phyloP scores from a whole-genome alignment of 2,329 filamentous ascomycete genomes.

The Bipolaris cookei region DNA sequence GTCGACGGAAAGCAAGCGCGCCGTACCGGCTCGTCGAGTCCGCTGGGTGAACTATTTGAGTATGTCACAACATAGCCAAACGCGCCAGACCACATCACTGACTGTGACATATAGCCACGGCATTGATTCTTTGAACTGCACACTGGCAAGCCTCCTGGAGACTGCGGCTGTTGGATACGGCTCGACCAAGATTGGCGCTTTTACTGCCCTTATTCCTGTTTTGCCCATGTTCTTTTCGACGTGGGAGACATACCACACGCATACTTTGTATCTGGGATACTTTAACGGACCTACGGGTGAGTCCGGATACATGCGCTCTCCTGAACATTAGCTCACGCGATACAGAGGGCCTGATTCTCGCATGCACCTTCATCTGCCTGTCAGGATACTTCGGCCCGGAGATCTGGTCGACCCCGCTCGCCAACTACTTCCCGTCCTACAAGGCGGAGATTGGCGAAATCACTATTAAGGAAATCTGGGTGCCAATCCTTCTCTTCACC shows the following conservation, averaged over 20 bases:
- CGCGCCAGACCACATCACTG: slow-evolving; percentile 33
- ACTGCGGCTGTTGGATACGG: slow-evolving; percentile 93
- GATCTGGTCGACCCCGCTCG: slow-evolving; percentile 81
- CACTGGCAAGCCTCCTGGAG: slow-evolving; percentile 86
- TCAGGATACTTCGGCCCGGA: slow-evolving; percentile 87
- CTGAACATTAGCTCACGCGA: slow-evolving; percentile 18
- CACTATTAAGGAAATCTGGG: slow-evolving; percentile 88
- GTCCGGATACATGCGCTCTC: not conserved
- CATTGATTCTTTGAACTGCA: slow-evolving; percentile 98
- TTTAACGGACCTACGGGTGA: slow-evolving; percentile 88
- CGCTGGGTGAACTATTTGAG: slow-evolving; percentile 95
- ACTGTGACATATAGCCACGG: slow-evolving; percentile 67
- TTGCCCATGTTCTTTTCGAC: slow-evolving; percentile 99
- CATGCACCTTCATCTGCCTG: slow-evolving; percentile 81
- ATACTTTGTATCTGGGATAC: slow-evolving; percentile 93
- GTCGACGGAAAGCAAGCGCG: slow-evolving; percentile 97
- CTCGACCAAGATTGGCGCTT: slow-evolving; percentile 80
- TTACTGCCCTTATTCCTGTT: slow-evolving; percentile 89
- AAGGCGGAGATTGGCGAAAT: slow-evolving; percentile 68
- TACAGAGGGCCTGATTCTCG: slow-evolving; percentile 84
- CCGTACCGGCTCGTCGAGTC: slow-evolving; percentile 91
- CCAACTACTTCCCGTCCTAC: slow-evolving; percentile 56
- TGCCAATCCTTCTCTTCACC: slow-evolving; percentile 60
- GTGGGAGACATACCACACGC: slow-evolving; percentile 99
- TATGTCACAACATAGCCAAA: slow-evolving; percentile 49